Base-by-base conservation (phyloP, 345 rosid genomes). In the Rhodomyrtus tomentosa region DNA sequence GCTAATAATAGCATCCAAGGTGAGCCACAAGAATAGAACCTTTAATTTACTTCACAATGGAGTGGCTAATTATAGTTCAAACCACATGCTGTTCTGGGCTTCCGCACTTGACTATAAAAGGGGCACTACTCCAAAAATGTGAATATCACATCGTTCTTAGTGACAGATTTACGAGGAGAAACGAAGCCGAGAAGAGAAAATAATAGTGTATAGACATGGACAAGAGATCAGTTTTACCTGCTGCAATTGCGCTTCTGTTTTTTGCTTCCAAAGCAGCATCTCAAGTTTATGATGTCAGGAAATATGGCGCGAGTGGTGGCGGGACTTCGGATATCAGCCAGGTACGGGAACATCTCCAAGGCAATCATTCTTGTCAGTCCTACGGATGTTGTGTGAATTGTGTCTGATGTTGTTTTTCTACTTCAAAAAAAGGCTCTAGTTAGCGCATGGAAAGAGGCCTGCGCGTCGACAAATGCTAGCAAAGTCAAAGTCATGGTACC, bases 361-460 rank as follows among this genome's bases (percentile, higher is more conserved):
- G 45, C 76, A 18, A 68, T 76, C 89, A 7, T 91, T 68, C 45
- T 32, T 0, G 76, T 68, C 76, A 68, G 45, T 8, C 45, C 24
- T 68, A 20, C 36, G 42, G 42, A 68, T 68, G 10, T 36, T 9
- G 45, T 68, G 45, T 36, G 45, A 18, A 32, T 68, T 68, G 40
- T 32, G 76, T 68, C 25, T 68, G 76, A 68, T 8, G 45, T 68
- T 68, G 76, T 32, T 18, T 16, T 68, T 68, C 76, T 68, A 20
- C 42, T 68, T 42, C 10, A 50, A 51, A 68, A 68, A 68, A 68
- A 91, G 92, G 89, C 89, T 9, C n/a, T 91, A 27, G 9, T 50
- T 3, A 21, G 14, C 51, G 95, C 94, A 24, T 94, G 90, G 89
- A 85, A 58, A 51, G 93, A 85, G 22, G 94, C 96, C 1, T 94